phyloP scores from a whole-genome alignment of 116 monocot genomes.

The Dioscorea cayenensis region DNA sequence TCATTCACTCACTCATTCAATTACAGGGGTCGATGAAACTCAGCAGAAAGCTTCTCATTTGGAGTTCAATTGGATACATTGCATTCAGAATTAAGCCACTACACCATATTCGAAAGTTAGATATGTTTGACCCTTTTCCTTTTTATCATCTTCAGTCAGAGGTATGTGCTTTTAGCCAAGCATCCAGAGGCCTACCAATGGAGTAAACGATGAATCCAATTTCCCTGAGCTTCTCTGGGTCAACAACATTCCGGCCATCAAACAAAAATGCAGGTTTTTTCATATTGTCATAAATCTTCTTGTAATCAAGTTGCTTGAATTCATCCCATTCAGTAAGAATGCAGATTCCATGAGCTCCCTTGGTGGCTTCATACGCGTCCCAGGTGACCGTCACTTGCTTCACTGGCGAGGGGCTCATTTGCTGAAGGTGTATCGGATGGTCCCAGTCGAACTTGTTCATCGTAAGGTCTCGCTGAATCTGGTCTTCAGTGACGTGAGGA shows the following conservation, averaged over 20 bases:
- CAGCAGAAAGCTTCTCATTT: too few relatives aligned
- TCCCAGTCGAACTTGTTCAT: conserved; percentile 75
- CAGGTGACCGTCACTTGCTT: conserved; percentile 38
- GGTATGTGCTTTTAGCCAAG: conserved; percentile 88
- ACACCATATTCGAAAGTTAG: too few relatives aligned
- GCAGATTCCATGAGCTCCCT: conserved; percentile 41
- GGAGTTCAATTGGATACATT: too few relatives aligned
- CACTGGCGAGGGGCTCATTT: conserved; percentile 52
- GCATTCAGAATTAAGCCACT: conserved; percentile 27
- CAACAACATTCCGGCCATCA: conserved; percentile 42
- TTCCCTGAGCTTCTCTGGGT: conserved; percentile 34
- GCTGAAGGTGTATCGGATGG: conserved; percentile 64
- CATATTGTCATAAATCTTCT: conserved; percentile 43
- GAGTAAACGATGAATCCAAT: conserved; percentile 61
- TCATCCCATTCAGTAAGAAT: conserved; percentile 55
- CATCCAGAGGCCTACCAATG: conserved; percentile 76
- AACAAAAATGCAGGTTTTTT: conserved; percentile 46
- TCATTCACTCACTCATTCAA: too few relatives aligned
- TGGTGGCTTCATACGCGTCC: conserved; percentile 41
- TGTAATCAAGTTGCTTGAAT: conserved; percentile 36
- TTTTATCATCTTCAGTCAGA: too few relatives aligned
- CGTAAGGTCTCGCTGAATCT: conserved; percentile 59
- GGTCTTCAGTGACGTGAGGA: conserved; percentile 67
- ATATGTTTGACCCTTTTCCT: too few relatives aligned
- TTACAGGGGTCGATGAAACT: too few relatives aligned